These are phyloP conservation scores for Fusarium redolens DNA, from an alignment of 2,329 filamentous ascomycete genomes.

Conservation along the genomic window DNA sequence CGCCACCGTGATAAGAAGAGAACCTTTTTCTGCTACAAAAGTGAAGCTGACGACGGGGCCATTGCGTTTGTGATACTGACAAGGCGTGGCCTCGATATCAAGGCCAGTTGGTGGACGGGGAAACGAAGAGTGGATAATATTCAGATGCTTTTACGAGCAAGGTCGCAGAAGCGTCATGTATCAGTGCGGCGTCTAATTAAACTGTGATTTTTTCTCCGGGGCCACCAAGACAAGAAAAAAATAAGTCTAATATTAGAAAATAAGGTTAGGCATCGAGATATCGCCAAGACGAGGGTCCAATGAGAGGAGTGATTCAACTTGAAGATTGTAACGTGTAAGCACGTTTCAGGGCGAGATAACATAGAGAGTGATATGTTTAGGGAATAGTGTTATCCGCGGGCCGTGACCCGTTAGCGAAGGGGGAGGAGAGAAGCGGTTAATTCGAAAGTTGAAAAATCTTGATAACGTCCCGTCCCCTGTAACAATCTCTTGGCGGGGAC, in stretches of 20 bases:
- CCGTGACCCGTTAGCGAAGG: slow-evolving; percentile 25
- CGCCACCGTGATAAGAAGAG: slow-evolving; percentile 11
- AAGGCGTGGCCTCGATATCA: neutral
- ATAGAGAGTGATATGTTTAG: neutral
- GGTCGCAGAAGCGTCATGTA: slow-evolving; percentile 28
- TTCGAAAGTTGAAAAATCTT: neutral
- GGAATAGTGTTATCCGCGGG: slow-evolving; percentile 6
- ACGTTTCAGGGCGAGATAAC: slow-evolving; percentile 17
- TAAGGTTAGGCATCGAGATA: slow-evolving; percentile 16
- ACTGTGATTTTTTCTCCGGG: slow-evolving; percentile 1
- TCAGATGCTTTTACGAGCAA: slow-evolving; percentile 9
- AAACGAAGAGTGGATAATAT: neutral
- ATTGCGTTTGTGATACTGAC: neutral
- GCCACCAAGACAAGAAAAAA: neutral
- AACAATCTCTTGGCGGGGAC: slow-evolving; percentile 13
- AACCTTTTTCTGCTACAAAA: neutral
- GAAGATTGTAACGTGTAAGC: slow-evolving; percentile 1
- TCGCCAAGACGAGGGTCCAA: neutral
- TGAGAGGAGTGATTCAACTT: neutral
- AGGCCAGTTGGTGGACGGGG: slow-evolving; percentile 5
- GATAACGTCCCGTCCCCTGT: slow-evolving; percentile 13
- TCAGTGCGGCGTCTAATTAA: slow-evolving; percentile 25
- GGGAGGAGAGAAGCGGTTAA: neutral
- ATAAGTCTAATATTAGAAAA: slow-evolving; percentile 27
- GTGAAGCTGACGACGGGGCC: neutral